A percentile compares a stretch with the other conserved stretches of the same genome.
Conservation (phyloP, 441 rosid species). For the Eruca vesicaria region DNA sequence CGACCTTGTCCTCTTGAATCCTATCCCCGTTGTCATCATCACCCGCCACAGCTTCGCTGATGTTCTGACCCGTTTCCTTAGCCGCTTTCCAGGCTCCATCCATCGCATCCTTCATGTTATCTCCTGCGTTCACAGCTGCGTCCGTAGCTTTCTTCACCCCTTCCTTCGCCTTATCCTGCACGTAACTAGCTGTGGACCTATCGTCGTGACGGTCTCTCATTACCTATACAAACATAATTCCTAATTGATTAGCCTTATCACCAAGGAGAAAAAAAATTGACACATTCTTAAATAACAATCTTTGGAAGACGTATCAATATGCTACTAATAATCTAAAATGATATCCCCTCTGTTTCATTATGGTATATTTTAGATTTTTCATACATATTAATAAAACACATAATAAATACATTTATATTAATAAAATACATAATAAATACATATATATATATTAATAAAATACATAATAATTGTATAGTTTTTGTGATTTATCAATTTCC, state of each 20-base stretch:
- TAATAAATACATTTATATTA: no score
- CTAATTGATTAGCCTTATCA: neutral
- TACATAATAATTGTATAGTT: no score
- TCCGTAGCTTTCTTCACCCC: conserved; percentile 40
- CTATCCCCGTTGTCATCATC: conserved; percentile 12
- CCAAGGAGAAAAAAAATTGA: neutral
- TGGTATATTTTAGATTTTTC: no score
- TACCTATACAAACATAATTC: neutral
- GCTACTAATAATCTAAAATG: neutral
- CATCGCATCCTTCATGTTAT: conserved; percentile 37
- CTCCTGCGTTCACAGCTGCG: conserved; percentile 40
- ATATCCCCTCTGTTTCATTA: no score
- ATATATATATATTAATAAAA: no score
- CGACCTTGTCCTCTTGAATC: conserved; percentile 34
- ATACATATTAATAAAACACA: no score
- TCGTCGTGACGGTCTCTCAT: conserved; percentile 18
- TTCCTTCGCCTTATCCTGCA: conserved; percentile 44
- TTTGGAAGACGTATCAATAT: neutral
- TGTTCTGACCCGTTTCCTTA: conserved; percentile 37
- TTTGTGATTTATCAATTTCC: no score
- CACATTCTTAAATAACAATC: neutral
- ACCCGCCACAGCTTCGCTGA: conserved; percentile 23
- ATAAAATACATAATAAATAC: no score
- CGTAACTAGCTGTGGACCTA: conserved; percentile 21
- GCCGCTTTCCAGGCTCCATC: conserved; percentile 54